Evolutionary conservation across 495 filamentous ascomycete species (phyloP), one percentile per base, ranked within the genome.

Genomic region (Hypomontagnella submonticulosa): DNA sequence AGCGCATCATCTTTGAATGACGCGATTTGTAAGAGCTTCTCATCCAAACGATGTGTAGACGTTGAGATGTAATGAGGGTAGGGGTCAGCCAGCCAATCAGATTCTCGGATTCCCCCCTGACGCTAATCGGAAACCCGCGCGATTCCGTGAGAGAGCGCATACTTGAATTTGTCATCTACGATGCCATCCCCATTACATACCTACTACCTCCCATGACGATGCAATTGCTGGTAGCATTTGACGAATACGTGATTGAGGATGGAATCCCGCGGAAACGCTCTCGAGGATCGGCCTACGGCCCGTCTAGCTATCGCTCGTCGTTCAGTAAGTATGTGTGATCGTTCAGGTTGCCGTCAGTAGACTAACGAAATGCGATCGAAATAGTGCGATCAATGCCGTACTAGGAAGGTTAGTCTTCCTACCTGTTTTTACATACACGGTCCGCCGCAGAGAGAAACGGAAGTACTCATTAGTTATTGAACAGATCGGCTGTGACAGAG

Each of bases 361-460:
- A 4, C 9, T 40, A 27, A 36, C 50, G 40, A 15, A 53, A 10
- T 1, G 6, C 30, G 8, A 23, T n/a, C 16, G 15, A 5, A 38
- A 53, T n/a, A 53, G 50, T 53, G 50, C 41, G 50, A 53, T 13
- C 50, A 53, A 53, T 53, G 50, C 15, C 50, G 50, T 32, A 3
- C 50, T 41, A 34, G 50, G 15, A 53, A 53, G 50, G 50, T 53
- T 15, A 15, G 34, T 30, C 12, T 0, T 13, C 20, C 8, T 7
- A 51, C 20, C 8, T 7, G 36, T 12, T 5, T 8, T 27, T 6
- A 6, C 6, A 3, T 51, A 0, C 32, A 15, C 9, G 13, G 2
- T 43, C 15, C 12, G 13, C 15, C 40, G n/a, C 5, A 43, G 40
- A 4, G 27, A 30, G 11, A 19, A 41, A 41, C 27, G 7, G 19